Percentiles rank a stretch among this genome's conserved stretches.
phyloP scores from a whole-genome alignment of 306 rosid species.

The Gynostemma pentaphyllum region DNA sequence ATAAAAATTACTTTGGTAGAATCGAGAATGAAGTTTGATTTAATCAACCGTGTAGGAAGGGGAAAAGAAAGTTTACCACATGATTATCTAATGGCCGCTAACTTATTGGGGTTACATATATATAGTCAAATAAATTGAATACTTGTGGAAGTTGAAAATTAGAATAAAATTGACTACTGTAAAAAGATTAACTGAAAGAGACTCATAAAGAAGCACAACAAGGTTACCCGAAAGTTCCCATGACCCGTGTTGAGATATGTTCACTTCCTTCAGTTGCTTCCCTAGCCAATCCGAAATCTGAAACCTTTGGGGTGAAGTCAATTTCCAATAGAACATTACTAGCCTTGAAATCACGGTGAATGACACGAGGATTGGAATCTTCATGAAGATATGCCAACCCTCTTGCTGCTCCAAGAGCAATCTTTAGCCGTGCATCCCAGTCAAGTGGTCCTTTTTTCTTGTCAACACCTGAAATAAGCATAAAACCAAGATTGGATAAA shows the following conservation, averaged over 20 bases:
- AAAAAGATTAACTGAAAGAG: slow-evolving; percentile 1
- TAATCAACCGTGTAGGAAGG: too few relatives aligned
- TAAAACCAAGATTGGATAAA: not conserved
- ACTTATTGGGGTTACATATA: not conserved
- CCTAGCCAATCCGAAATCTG: slow-evolving; percentile 96
- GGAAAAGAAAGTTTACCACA: too few relatives aligned
- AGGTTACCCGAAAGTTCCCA: slow-evolving; percentile 95
- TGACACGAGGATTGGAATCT: slow-evolving; percentile 92
- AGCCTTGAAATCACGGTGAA: slow-evolving; percentile 92
- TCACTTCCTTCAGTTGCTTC: slow-evolving; percentile 91
- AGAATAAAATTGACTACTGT: not conserved
- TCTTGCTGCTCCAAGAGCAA: slow-evolving; percentile 96
- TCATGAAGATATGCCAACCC: slow-evolving; percentile 97
- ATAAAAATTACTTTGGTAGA: too few relatives aligned
- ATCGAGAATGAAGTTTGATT: too few relatives aligned
- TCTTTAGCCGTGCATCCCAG: slow-evolving; percentile 88
- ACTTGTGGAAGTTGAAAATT: not conserved
- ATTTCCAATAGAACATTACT: slow-evolving; percentile 84
- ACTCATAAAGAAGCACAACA: not conserved
- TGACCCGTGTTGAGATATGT: slow-evolving; percentile 80
- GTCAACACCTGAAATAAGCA: slow-evolving; percentile 47
- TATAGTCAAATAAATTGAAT: too few relatives aligned
- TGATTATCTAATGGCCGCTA: not conserved
- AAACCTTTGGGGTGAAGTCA: slow-evolving; percentile 90
- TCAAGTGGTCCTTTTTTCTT: slow-evolving; percentile 57